These are phyloP conservation scores for Podospora conica DNA, from an alignment of 495 filamentous ascomycete genomes.

Conservation along the genomic window DNA sequence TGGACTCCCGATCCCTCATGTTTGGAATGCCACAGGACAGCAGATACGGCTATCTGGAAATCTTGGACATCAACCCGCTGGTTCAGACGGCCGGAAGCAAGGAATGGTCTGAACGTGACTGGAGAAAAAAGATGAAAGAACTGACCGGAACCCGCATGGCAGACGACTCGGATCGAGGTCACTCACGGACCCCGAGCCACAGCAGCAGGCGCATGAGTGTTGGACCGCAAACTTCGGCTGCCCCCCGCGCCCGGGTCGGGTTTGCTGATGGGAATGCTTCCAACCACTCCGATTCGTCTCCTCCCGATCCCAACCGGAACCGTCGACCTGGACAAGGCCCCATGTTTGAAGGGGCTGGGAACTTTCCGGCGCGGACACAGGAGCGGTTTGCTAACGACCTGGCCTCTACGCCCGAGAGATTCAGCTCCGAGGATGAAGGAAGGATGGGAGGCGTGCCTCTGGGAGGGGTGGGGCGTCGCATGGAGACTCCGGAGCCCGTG, in stretches of 20 bases:
- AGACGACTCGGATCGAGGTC: slow-evolving; percentile 38
- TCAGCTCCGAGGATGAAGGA: slow-evolving; percentile 54
- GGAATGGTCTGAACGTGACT: slow-evolving; percentile 82
- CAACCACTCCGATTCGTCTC: slow-evolving; percentile 47
- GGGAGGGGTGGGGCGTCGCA: slow-evolving; percentile 46
- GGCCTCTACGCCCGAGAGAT: slow-evolving; percentile 45
- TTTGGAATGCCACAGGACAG: slow-evolving; percentile 91
- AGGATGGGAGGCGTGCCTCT: slow-evolving; percentile 30
- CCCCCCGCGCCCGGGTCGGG: slow-evolving; percentile 44
- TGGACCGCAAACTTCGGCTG: slow-evolving; percentile 33
- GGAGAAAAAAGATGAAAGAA: slow-evolving; percentile 85
- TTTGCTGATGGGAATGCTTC: slow-evolving; percentile 59
- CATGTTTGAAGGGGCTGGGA: background rate
- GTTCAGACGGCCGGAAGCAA: slow-evolving; percentile 71
- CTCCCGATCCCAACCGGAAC: slow-evolving; percentile 32
- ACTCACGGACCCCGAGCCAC: slow-evolving; percentile 52
- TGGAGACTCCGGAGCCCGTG: slow-evolving; percentile 66
- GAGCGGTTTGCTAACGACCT: slow-evolving; percentile 34
- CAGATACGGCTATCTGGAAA: slow-evolving; percentile 86
- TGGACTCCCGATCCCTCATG: slow-evolving; percentile 88
- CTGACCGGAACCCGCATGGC: slow-evolving; percentile 76
- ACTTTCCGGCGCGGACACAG: slow-evolving; percentile 20
- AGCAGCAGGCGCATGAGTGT: slow-evolving; percentile 64
- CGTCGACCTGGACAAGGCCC: slow-evolving; percentile 30
- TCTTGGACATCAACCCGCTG: slow-evolving; percentile 72